Evolutionary conservation across 2,329 filamentous ascomycete genomes (phyloP).

Genomic region (Davidsoniella eucalypti): DNA sequence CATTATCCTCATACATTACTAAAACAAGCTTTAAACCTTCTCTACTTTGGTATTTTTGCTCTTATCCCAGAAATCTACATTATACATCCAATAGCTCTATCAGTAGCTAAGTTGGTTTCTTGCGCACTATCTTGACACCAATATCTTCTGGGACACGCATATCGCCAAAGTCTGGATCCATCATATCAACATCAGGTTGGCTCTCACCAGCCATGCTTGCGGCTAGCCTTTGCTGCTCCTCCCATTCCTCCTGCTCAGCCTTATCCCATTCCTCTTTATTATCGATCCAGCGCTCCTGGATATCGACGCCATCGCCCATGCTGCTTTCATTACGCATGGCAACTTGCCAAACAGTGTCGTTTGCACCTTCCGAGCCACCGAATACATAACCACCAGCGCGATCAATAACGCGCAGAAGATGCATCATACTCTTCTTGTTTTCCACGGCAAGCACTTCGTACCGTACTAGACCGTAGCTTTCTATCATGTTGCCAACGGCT

Average conservation of each 20-base stretch:
- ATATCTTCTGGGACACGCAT: conserved; percentile 38
- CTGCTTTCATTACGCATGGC: conserved; percentile 67
- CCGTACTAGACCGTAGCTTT: conserved; percentile 74
- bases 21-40: no score
- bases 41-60: not conserved
- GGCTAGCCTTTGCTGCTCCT: conserved; percentile 48
- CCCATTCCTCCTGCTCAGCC: conserved; percentile 55
- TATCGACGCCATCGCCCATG: conserved; percentile 67
- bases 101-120: conserved; percentile 29
- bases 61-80: not conserved
- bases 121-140: conserved; percentile 58
- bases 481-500: conserved; percentile 72
- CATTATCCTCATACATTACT: no score
- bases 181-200: conserved; percentile 15
- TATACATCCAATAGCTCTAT: not conserved
- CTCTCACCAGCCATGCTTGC: conserved; percentile 17
- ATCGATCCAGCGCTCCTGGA: conserved; percentile 94
- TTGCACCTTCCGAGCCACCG: conserved; percentile 74
- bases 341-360: conserved; percentile 94
- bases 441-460: conserved; percentile 93
- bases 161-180: conserved; percentile 34
- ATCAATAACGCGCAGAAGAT: conserved; percentile 74
- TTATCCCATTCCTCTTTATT: conserved; percentile 76
- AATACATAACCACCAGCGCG: conserved; percentile 87
- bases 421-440: conserved; percentile 95